Evolutionary conservation across 1,284 basidiomycete genomes (phyloP).

Genomic region (Ganoderma lingzhi): DNA sequence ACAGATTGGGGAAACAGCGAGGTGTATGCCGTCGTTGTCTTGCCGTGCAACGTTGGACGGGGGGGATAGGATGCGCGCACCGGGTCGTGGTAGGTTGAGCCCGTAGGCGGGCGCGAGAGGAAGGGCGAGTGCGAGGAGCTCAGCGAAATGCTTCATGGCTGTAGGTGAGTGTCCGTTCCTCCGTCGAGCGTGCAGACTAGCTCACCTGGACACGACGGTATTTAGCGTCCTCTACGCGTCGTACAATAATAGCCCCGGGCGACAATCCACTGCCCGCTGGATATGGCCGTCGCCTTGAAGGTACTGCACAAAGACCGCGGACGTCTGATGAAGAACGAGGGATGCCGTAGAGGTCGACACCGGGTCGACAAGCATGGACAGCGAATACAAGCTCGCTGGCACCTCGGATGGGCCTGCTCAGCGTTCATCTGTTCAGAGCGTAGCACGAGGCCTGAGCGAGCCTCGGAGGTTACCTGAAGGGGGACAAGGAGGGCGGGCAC

Average conservation of each 20-base stretch:
- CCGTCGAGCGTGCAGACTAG: neutral
- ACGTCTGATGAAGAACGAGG: neutral
- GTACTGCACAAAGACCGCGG: neutral
- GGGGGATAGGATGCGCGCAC: neutral
- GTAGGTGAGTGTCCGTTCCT: neutral
- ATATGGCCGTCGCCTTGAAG: neutral
- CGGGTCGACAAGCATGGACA: neutral
- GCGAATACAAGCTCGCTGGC: neutral
- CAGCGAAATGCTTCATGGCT: neutral
- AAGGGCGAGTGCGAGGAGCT: neutral
- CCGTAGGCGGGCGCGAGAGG: neutral
- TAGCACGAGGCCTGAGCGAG: neutral
- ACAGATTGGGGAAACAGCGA: conserved; percentile 47
- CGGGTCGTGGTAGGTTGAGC: neutral
- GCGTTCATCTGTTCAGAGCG: neutral
- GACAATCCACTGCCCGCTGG: neutral
- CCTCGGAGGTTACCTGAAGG: neutral
- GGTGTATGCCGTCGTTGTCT: conserved; percentile 42
- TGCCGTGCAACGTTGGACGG: neutral
- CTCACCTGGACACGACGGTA: neutral
- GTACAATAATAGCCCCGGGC: neutral
- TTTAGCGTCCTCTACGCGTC: neutral
- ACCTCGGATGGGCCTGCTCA: conserved; percentile 2
- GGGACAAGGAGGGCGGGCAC: neutral
- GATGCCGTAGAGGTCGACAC: neutral